Percentiles rank a stretch among this genome's conserved stretches.
Conservation (phyloP, 2,329 filamentous ascomycete genomes). For the Penicillium sp. region DNA sequence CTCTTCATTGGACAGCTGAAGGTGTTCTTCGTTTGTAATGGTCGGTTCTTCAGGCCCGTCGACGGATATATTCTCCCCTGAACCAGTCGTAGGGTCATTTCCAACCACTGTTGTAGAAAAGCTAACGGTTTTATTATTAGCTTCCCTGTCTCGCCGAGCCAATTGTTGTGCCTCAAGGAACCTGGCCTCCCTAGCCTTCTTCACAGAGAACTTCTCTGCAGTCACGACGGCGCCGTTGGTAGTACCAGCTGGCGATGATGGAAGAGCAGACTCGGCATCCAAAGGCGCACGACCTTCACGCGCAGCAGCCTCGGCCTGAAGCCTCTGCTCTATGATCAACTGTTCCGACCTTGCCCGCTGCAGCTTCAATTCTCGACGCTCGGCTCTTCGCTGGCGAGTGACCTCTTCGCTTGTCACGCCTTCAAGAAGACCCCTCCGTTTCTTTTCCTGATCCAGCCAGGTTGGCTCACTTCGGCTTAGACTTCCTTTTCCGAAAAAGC, state of each 20-base stretch:
- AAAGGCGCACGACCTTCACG: conserved; percentile 30
- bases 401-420: conserved; percentile 79
- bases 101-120: conserved; percentile 72
- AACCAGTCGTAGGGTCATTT: conserved; percentile 56
- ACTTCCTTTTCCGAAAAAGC: conserved; percentile 94
- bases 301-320: conserved; percentile 57
- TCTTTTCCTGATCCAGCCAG: conserved; percentile 85
- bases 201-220: conserved; percentile 40
- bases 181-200: conserved; percentile 39
- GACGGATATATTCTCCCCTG: conserved; percentile 20
- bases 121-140: conserved; percentile 65
- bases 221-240: conserved; percentile 24
- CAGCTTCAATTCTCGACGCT: conserved; percentile 84
- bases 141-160: conserved; percentile 21
- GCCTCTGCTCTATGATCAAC: conserved; percentile 77
- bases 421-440: conserved; percentile 67
- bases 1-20: conserved; percentile 90
- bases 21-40: conserved; percentile 71
- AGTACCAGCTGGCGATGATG: conserved; percentile 22
- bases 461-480: conserved; percentile 93
- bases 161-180: conserved; percentile 29
- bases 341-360: conserved; percentile 88
- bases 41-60: conserved; percentile 29
- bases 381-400: conserved; percentile 76
- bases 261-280: conserved; percentile 19